These are phyloP conservation scores for Boletus patriciae DNA, from an alignment of 768 basidiomycete genomes.

Conservation along the genomic window DNA sequence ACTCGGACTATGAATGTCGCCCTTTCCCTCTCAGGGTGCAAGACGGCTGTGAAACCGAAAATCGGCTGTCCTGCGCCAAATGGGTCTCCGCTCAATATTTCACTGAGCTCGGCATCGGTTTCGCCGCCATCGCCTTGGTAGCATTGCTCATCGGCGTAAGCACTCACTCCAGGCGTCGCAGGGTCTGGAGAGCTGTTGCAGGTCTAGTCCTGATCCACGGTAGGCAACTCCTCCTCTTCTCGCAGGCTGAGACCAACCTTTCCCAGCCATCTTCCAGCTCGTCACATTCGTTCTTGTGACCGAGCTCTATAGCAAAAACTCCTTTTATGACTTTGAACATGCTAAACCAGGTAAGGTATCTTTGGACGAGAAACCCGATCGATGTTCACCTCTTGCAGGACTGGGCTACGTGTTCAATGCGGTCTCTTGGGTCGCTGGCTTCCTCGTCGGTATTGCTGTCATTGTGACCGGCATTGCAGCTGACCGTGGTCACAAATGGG, in stretches of 20 bases:
- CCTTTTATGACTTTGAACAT: slow-evolving; percentile 51
- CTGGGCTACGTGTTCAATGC: slow-evolving; percentile 58
- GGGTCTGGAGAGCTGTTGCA: slow-evolving; percentile 76
- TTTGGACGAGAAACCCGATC: background rate
- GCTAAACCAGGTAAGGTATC: slow-evolving; percentile 56
- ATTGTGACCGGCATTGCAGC: slow-evolving; percentile 60
- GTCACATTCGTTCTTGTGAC: slow-evolving; percentile 64
- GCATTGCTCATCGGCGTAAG: slow-evolving; percentile 67
- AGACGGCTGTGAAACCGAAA: slow-evolving; percentile 51
- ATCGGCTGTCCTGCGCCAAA: slow-evolving; percentile 56
- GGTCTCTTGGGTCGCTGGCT: slow-evolving; percentile 58
- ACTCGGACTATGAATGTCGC: slow-evolving; percentile 61
- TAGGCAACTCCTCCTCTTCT: slow-evolving; percentile 19
- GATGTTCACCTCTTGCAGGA: slow-evolving; percentile 41
- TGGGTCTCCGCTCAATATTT: slow-evolving; percentile 74
- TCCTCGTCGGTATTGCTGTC: slow-evolving; percentile 53
- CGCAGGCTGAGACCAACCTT: background rate
- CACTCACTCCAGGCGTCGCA: slow-evolving; percentile 68
- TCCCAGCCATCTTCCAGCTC: slow-evolving; percentile 57
- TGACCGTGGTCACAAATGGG: slow-evolving; percentile 57
- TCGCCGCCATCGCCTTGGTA: slow-evolving; percentile 55
- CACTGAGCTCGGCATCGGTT: slow-evolving; percentile 63
- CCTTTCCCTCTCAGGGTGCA: slow-evolving; percentile 57
- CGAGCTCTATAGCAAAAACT: slow-evolving; percentile 49
- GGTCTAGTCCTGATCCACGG: slow-evolving; percentile 63